Evolutionary conservation across 768 basidiomycete species (phyloP).

Genomic region (Coprinopsis strossmayeri): DNA sequence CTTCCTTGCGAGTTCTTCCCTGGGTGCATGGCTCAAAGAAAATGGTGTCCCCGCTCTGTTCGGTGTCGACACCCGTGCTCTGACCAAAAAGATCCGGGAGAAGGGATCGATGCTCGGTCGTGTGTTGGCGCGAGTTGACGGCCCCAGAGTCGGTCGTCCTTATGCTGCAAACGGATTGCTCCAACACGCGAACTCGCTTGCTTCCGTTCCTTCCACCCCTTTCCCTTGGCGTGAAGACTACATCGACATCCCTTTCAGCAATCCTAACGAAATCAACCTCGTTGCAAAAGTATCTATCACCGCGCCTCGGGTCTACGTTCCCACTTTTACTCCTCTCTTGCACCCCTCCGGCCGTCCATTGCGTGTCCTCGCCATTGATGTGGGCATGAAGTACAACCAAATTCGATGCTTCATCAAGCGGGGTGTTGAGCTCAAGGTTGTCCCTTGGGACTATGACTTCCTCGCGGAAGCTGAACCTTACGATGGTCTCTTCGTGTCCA

Average conservation of each 20-base stretch:
- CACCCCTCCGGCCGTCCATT: constrained; percentile 79
- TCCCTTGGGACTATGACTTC: constrained; percentile 97
- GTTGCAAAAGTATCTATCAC: constrained; percentile 83
- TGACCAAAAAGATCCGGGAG: constrained; percentile 94
- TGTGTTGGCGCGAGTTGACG: constrained; percentile 60
- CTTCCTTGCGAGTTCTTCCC: constrained; percentile 83
- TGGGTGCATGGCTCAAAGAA: constrained; percentile 92
- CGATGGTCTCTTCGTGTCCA: constrained; percentile 95
- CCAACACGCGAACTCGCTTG: constrained; percentile 23
- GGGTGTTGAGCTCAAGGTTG: constrained; percentile 93
- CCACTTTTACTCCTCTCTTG: constrained; percentile 44
- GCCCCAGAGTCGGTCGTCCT: constrained; percentile 33
- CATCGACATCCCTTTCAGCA: constrained; percentile 72
- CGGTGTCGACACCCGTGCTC: constrained; percentile 92
- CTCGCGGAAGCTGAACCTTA: constrained; percentile 71
- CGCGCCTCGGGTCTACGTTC: constrained; percentile 61
- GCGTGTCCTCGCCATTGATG: constrained; percentile 87
- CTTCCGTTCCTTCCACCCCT: constrained; percentile 46
- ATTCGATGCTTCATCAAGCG: constrained; percentile 91
- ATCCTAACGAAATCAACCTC: constrained; percentile 86
- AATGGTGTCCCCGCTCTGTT: constrained; percentile 91
- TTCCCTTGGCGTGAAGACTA: constrained; percentile 80
- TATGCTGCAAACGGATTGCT: no score
- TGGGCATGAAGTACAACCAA: constrained; percentile 99
- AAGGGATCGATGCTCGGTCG: constrained; percentile 91